Conservation (phyloP, 2,329 filamentous ascomycete species). For the Penicillium sp. region DNA sequence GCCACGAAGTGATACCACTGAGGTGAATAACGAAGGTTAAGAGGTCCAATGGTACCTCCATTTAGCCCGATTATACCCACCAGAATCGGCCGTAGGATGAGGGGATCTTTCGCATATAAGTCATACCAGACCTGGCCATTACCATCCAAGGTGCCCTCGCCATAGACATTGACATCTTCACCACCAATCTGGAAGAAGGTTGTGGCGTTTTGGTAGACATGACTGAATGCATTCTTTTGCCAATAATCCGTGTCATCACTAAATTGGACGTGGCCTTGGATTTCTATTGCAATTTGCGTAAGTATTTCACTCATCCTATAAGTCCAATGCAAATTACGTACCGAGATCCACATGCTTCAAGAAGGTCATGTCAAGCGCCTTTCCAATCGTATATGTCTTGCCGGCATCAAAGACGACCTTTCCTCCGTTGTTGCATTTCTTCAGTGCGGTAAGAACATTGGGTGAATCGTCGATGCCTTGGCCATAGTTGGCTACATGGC, state of each 20-base stretch:
- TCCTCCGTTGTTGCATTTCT: conserved; percentile 62
- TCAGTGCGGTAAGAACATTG: conserved; percentile 54
- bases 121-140: conserved; percentile 66
- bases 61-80: conserved; percentile 58
- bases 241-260: conserved; percentile 67
- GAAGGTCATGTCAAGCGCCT: conserved; percentile 64
- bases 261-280: conserved; percentile 61
- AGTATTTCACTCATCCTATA: background rate
- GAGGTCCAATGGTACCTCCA: conserved; percentile 57
- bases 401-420: conserved; percentile 58
- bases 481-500: conserved; percentile 29
- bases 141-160: conserved; percentile 62
- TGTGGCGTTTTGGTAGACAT: conserved; percentile 64
- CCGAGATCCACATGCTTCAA: conserved; percentile 62
- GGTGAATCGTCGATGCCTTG: conserved; percentile 48
- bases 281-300: conserved; percentile 40
- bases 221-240: conserved; percentile 63
- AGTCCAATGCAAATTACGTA: conserved; percentile 23
- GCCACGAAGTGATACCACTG: conserved; percentile 66
- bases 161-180: conserved; percentile 65
- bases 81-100: conserved; percentile 59
- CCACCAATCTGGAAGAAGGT: conserved; percentile 68
- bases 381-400: conserved; percentile 60
- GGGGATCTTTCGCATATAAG: conserved; percentile 56
- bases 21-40: conserved; percentile 60